Conservation (phyloP, 306 rosid genomes). For the Cucurbita maxima region DNA sequence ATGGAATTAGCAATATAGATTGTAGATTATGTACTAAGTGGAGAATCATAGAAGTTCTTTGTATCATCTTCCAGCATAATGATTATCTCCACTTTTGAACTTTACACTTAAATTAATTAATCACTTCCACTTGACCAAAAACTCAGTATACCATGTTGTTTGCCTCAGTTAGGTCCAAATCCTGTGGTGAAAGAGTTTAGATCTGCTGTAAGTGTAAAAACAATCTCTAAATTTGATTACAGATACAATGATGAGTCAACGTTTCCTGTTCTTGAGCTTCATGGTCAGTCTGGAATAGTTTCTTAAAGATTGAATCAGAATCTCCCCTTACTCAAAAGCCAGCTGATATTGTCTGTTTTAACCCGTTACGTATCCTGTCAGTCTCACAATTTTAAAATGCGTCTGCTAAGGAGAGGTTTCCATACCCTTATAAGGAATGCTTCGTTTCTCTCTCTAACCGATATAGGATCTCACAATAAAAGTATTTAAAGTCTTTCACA, state of each 20-base stretch:
- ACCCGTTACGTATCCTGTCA: too few relatives aligned
- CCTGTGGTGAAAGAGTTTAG: neutral
- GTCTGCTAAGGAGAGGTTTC: too few relatives aligned
- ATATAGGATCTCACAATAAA: too few relatives aligned
- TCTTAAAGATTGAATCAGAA: too few relatives aligned
- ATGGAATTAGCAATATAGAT: neutral
- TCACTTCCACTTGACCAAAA: neutral
- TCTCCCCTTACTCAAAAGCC: too few relatives aligned
- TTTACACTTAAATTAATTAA: neutral
- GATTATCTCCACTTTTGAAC: slow-evolving; percentile 1
- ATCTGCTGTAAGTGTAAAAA: neutral
- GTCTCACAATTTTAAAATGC: too few relatives aligned
- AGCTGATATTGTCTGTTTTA: too few relatives aligned
- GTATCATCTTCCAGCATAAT: neutral
- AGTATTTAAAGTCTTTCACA: too few relatives aligned
- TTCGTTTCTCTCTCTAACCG: too few relatives aligned
- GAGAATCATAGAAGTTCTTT: neutral
- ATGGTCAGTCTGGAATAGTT: too few relatives aligned
- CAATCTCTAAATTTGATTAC: neutral
- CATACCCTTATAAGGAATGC: too few relatives aligned
- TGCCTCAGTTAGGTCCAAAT: slow-evolving; percentile 2
- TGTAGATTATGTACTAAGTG: neutral
- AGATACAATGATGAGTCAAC: neutral
- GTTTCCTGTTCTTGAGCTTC: neutral
- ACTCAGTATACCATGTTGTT: neutral